phyloP scores from a whole-genome alignment of 2,329 filamentous ascomycete genomes.

The Xylaria sp. region DNA sequence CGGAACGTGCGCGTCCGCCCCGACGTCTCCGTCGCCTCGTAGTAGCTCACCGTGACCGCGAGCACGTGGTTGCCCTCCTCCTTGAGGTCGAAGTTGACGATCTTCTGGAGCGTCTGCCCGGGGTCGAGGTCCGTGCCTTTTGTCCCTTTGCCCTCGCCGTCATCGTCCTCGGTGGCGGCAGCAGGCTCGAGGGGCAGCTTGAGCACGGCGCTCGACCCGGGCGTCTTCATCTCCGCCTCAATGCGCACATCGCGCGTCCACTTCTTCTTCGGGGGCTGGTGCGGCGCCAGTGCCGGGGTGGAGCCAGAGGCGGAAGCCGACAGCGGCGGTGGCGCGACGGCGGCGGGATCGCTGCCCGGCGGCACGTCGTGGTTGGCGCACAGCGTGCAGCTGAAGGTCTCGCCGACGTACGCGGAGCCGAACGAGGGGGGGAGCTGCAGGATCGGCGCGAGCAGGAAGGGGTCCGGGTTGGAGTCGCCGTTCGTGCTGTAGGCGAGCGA shows the following conservation, averaged over 20 bases:
- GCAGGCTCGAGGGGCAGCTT: slow-evolving; percentile 57
- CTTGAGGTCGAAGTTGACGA: slow-evolving; percentile 84
- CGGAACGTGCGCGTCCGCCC: slow-evolving; percentile 82
- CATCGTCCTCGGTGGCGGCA: slow-evolving; percentile 8
- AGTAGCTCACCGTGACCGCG: slow-evolving; percentile 91
- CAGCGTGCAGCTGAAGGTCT: slow-evolving; percentile 91
- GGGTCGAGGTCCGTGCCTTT: slow-evolving; percentile 56
- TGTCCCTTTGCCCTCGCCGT: slow-evolving; percentile 21
- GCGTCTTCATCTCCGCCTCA: slow-evolving; percentile 93
- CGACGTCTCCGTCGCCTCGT: slow-evolving; percentile 74
- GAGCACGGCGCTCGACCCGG: slow-evolving; percentile 61
- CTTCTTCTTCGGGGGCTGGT: slow-evolving; percentile 42
- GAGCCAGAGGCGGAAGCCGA: slow-evolving; percentile 5
- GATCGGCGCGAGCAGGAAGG: slow-evolving; percentile 63
- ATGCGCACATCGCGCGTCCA: slow-evolving; percentile 76
- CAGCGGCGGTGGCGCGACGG: slow-evolving; percentile 8
- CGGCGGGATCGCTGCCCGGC: slow-evolving; percentile 23
- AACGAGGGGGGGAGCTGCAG: slow-evolving; percentile 90
- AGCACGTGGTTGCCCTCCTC: slow-evolving; percentile 94
- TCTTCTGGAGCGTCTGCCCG: slow-evolving; percentile 74
- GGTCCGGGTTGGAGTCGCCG: slow-evolving; percentile 51
- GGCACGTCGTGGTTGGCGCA: slow-evolving; percentile 87
- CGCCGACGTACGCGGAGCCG: slow-evolving; percentile 92
- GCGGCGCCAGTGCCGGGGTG: slow-evolving; percentile 18
- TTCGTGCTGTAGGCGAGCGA: slow-evolving; percentile 69